phyloP scores from a whole-genome alignment of 2,329 filamentous ascomycete species.

The Ceratocystis smalleyi region DNA sequence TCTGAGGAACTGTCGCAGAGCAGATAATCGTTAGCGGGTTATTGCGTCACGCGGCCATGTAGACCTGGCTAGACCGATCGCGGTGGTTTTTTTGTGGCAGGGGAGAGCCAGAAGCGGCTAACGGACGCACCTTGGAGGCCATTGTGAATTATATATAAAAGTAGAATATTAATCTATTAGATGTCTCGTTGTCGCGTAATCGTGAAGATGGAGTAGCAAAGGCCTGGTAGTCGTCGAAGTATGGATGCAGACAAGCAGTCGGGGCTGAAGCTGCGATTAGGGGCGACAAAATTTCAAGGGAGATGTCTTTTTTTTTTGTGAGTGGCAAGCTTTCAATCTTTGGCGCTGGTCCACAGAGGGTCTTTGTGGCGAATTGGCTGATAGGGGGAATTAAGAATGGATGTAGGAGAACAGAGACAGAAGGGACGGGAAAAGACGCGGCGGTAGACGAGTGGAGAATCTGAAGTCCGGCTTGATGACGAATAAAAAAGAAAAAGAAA shows the following conservation, averaged over 20 bases:
- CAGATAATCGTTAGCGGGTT: constrained; percentile 5
- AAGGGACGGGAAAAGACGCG: background rate
- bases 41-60: background rate
- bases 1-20: constrained; percentile 51
- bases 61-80: background rate
- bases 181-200: background rate
- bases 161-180: constrained; percentile 6
- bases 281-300: constrained; percentile 11
- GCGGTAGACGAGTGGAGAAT: background rate
- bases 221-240: background rate
- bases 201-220: background rate
- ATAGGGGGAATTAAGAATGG: constrained; percentile 8
- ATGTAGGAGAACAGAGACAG: constrained; percentile 6
- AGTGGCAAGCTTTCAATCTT: constrained; percentile 1
- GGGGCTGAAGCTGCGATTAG: constrained; percentile 1
- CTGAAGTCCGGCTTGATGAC: constrained; percentile 5
- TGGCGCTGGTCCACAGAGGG: background rate
- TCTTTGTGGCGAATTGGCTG: constrained; percentile 6
- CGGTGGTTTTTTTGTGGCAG: background rate
- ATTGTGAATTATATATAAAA: constrained; percentile 22
- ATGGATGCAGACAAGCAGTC: background rate
- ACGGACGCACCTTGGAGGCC: constrained; percentile 29
- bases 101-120: constrained; percentile 2
- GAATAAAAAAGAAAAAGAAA: background rate
- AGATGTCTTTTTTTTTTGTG: constrained; percentile 4